A percentile compares a stretch with the other conserved stretches of the same genome.
phyloP scores from a whole-genome alignment of 2,329 filamentous ascomycete genomes.

The Bipolaris zeicola region DNA sequence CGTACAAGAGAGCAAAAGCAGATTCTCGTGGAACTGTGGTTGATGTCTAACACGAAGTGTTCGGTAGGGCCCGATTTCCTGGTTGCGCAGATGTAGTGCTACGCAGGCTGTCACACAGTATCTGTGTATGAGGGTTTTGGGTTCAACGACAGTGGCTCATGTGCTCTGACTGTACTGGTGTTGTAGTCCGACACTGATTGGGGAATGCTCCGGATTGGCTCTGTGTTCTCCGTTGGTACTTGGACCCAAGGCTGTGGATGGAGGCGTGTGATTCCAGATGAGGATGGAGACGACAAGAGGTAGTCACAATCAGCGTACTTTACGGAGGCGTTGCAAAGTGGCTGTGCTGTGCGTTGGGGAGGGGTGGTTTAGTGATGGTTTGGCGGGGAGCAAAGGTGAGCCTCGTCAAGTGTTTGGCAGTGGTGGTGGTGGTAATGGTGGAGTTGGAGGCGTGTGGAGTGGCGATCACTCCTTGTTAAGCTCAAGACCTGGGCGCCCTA shows the following conservation, averaged over 20 bases:
- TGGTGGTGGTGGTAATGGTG: constrained; percentile 29
- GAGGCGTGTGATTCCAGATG: constrained; percentile 34
- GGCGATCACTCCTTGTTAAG: constrained; percentile 59
- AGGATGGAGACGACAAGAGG: constrained; percentile 28
- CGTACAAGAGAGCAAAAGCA: constrained; percentile 49
- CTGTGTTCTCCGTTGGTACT: constrained; percentile 21
- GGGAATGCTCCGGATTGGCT: constrained; percentile 35
- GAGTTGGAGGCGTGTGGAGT: constrained; percentile 47
- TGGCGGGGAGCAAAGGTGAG: constrained; percentile 23
- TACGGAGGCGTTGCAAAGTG: constrained; percentile 39
- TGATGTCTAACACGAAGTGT: constrained; percentile 42
- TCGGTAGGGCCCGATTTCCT: constrained; percentile 52
- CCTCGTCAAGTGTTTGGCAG: constrained; percentile 24
- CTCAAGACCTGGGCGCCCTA: constrained; percentile 53
- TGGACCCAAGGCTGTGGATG: constrained; percentile 33
- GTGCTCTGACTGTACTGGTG: constrained; percentile 38
- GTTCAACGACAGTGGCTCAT: constrained; percentile 37
- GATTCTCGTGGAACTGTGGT: constrained; percentile 44
- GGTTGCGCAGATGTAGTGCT: constrained; percentile 56
- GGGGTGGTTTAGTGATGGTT: constrained; percentile 28
- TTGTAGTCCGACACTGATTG: constrained; percentile 31
- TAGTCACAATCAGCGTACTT: constrained; percentile 25
- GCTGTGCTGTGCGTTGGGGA: constrained; percentile 42
- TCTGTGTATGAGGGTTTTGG: constrained; percentile 44
- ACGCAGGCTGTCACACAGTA: constrained; percentile 48